Conservation (phyloP, 1,139 yeast species). For the Taphrina populina region DNA sequence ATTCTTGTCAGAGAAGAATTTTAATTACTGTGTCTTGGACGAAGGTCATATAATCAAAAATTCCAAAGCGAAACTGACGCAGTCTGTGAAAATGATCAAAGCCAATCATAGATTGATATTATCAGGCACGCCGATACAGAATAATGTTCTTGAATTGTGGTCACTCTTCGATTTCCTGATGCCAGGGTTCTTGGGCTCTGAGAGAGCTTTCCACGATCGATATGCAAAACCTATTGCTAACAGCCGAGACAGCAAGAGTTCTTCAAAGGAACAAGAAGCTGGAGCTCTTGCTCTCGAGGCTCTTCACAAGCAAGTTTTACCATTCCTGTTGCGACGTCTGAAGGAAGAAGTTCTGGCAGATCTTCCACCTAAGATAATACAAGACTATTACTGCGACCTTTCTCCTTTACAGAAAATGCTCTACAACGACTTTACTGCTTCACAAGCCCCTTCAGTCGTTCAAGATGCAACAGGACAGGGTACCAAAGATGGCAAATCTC, state of each 20-base stretch:
- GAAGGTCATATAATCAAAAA: conserved; percentile 98
- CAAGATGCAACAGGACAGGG: conserved; percentile 48
- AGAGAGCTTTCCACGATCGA: conserved; percentile 87
- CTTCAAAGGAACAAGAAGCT: conserved; percentile 93
- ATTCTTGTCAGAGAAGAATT: conserved; percentile 59
- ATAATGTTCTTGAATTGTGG: conserved; percentile 95
- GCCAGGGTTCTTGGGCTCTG: conserved; percentile 98
- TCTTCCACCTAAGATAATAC: conserved; percentile 96
- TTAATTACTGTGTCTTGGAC: conserved; percentile 92
- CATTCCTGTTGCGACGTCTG: conserved; percentile 90
- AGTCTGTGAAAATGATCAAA: conserved; percentile 73
- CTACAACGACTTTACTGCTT: conserved; percentile 86
- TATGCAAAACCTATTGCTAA: conserved; percentile 98
- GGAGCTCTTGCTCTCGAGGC: conserved; percentile 96
- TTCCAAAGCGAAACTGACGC: conserved; percentile 80
- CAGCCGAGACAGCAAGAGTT: conserved; percentile 82
- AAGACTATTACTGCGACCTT: conserved; percentile 94
- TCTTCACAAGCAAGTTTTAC: conserved; percentile 91
- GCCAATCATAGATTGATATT: conserved; percentile 89
- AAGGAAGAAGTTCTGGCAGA: conserved; percentile 96
- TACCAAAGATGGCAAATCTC: conserved; percentile 65
- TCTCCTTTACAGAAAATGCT: conserved; percentile 84
- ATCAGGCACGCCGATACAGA: conserved; percentile 98
- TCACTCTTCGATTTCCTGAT: conserved; percentile 93
- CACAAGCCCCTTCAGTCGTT: conserved; percentile 70